Conservation (phyloP, 768 basidiomycete species). For the Lactarius sanguifluus region DNA sequence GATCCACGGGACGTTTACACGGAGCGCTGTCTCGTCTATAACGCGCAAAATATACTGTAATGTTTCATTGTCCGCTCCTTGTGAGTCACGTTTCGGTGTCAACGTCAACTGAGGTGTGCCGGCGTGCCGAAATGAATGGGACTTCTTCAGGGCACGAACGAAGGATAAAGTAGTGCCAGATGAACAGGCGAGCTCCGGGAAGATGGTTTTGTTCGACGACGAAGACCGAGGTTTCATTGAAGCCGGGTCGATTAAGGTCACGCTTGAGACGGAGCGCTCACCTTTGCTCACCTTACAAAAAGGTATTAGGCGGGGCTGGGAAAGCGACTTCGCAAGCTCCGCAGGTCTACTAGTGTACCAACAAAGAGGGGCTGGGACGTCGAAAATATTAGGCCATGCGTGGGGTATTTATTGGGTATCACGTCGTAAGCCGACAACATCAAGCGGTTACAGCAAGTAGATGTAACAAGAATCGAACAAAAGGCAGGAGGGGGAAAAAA, state of each 20-base stretch:
- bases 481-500: background rate
- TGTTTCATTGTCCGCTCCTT: background rate
- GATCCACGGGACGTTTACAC: no score
- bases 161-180: background rate
- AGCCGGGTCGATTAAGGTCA: no score
- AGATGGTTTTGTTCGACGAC: no score
- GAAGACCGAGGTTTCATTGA: no score
- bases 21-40: no score
- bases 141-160: background rate
- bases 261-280: no score
- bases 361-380: background rate
- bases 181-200: no score
- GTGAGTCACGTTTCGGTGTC: background rate
- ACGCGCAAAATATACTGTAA: background rate
- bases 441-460: background rate
- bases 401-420: background rate
- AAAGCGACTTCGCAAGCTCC: background rate
- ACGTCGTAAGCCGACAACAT: background rate
- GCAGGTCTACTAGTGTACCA: background rate
- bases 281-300: no score
- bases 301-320: no score
- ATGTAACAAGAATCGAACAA: background rate
- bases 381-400: background rate
- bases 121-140: background rate
- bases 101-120: background rate